Conservation (phyloP, 108 stramenopile species). For the Cyclotella sp. region DNA sequence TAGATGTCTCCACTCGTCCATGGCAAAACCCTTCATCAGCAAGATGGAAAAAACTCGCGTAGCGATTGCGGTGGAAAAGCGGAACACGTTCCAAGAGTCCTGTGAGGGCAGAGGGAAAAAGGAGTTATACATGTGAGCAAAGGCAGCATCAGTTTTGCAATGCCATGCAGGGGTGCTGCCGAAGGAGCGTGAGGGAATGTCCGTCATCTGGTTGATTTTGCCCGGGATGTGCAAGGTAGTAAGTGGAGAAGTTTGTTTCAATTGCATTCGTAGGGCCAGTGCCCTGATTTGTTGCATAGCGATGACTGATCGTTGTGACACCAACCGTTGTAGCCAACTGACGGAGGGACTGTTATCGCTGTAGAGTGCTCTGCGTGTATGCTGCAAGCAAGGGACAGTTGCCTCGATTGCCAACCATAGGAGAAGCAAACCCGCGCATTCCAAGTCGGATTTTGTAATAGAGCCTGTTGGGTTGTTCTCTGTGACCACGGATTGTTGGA, state of each 20-base stretch:
- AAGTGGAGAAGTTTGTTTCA: slow-evolving; percentile 4
- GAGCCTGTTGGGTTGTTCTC: no score
- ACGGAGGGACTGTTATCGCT: slow-evolving; percentile 34
- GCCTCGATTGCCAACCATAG: slow-evolving; percentile 42
- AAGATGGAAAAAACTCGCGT: slow-evolving; percentile 7
- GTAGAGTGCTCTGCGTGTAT: slow-evolving; percentile 5
- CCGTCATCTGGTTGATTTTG: slow-evolving; percentile 25
- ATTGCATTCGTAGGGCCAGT: slow-evolving; percentile 13
- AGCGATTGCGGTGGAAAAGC: background rate
- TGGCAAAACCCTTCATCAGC: slow-evolving; percentile 24
- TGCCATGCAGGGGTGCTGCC: slow-evolving; percentile 32
- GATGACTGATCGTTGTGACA: slow-evolving; percentile 2
- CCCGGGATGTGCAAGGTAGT: slow-evolving; percentile 31
- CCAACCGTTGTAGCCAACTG: slow-evolving; percentile 21
- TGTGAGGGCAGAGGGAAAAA: slow-evolving; percentile 25
- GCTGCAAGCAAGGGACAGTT: background rate
- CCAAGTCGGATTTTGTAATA: slow-evolving; percentile 39
- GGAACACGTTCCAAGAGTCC: slow-evolving; percentile 35
- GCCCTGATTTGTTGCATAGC: slow-evolving; percentile 5
- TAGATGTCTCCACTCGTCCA: slow-evolving; percentile 32
- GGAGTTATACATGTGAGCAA: slow-evolving; percentile 20
- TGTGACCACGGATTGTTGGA: slow-evolving; percentile 30
- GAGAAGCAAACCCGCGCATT: slow-evolving; percentile 41
- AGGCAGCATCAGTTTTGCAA: slow-evolving; percentile 12
- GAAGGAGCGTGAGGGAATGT: slow-evolving; percentile 36